Base-by-base conservation (phyloP, 2,329 filamentous ascomycete genomes). In the Fusarium equiseti region DNA sequence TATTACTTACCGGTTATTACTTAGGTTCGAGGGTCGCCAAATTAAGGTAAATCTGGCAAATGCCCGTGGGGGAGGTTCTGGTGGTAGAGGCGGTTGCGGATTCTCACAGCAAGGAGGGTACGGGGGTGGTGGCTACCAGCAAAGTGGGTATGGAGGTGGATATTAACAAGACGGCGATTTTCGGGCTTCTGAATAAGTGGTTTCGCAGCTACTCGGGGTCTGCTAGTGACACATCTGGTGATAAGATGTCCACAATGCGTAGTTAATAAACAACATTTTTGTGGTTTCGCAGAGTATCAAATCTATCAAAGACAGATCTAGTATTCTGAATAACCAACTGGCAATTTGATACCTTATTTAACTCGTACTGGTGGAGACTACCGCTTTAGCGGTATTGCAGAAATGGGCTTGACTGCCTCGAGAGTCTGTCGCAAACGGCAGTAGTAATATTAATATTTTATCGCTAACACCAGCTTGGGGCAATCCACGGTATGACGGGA, bases 31-130 rank as follows among this genome's bases (percentile, higher is more conserved):
- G 1, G 52, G 52, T 6, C 53, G 38, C 1, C 52, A 8, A 0
- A 22, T 61, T 5, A 57, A 8, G 16, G 59, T 61, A 5, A 58
- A 29, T 11, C 1, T 35, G 9, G 56, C 56, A 10, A 56, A 46
- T 12, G 20, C 15, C 10, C 49, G 57, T 24, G 6, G 8, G 4
- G 8, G 9, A 11, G 22, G 43, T 6, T 16, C 24, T 3, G 53
- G 42, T 20, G 31, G 48, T 8, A 1, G 10, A 3, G 31, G 43
- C 4, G 22, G 26, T 26, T 10, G 27, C 27, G 27, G 27, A 10
- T 29, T 11, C 6, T 11, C 10, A 5, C 27, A 27, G 27, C 27
- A 11, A 27, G 27, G 27, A 27, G 27, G 44, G 9, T 26, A 45
- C 3, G 15, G 31, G 16, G 22, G 43, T 7, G 42, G 42, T 13